These are phyloP conservation scores for Canariomyces notabilis DNA, from an alignment of 2,329 filamentous ascomycete species.

Conservation along the genomic window DNA sequence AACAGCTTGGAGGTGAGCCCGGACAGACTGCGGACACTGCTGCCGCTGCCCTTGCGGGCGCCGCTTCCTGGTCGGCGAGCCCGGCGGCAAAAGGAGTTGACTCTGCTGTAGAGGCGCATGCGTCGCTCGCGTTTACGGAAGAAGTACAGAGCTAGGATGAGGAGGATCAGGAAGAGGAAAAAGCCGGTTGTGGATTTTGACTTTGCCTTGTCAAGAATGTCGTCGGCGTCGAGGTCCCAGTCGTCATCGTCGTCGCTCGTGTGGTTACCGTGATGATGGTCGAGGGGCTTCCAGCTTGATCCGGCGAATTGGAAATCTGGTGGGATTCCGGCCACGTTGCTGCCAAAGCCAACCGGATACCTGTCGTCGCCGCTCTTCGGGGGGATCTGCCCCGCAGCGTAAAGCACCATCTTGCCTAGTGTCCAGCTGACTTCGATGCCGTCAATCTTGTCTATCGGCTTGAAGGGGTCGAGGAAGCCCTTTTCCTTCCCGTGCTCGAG, in stretches of 20 bases:
- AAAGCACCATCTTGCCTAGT: conserved; percentile 90
- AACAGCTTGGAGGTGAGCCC: conserved; percentile 60
- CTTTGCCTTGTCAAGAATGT: conserved; percentile 61
- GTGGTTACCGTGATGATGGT: conserved; percentile 20
- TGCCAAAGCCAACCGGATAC: conserved; percentile 86
- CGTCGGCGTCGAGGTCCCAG: conserved; percentile 48
- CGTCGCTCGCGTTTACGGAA: conserved; percentile 76
- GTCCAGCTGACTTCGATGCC: conserved; percentile 96
- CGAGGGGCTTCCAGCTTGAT: conserved; percentile 41
- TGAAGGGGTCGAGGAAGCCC: conserved; percentile 79
- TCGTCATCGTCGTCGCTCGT: conserved; percentile 46
- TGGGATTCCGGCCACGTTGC: conserved; percentile 65
- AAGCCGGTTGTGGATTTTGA: conserved; percentile 68
- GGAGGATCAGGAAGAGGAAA: conserved; percentile 69
- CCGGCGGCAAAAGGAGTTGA: conserved; percentile 41
- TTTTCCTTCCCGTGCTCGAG: conserved; percentile 65
- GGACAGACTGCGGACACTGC: conserved; percentile 40
- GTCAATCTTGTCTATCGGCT: conserved; percentile 87
- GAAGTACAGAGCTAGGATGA: conserved; percentile 65
- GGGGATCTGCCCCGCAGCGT: conserved; percentile 83
- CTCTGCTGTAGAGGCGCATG: conserved; percentile 51
- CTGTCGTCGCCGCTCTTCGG: conserved; percentile 49
- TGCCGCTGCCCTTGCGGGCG: conserved; percentile 35
- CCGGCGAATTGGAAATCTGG: conserved; percentile 81
- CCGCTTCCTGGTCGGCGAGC: conserved; percentile 38